These are phyloP conservation scores for Didymella keratinophila DNA, from an alignment of 2,329 filamentous ascomycete species.

Conservation along the genomic window DNA sequence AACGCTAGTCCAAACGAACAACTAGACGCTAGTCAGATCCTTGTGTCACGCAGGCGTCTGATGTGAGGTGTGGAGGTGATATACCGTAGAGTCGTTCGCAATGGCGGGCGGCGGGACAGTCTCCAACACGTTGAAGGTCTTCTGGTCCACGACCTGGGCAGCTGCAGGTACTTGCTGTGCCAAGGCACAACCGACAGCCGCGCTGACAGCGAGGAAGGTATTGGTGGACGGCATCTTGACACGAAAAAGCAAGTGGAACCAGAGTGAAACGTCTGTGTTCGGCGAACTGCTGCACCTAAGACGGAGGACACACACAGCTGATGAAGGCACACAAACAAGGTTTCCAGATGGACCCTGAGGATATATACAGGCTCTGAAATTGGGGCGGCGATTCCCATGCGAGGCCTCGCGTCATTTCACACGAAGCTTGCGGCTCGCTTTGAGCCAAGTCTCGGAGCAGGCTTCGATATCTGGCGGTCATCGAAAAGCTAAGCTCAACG, in stretches of 20 bases:
- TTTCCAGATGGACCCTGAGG: slow-evolving; percentile 3
- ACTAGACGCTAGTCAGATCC: slow-evolving; percentile 21
- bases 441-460: slow-evolving; percentile 5
- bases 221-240: slow-evolving; percentile 22
- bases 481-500: slow-evolving; percentile 9
- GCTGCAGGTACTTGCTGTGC: slow-evolving; percentile 30
- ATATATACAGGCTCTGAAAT: slow-evolving; percentile 21
- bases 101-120: slow-evolving; percentile 30
- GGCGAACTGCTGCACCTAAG: not conserved
- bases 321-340: slow-evolving; percentile 4
- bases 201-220: slow-evolving; percentile 18
- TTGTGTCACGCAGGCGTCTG: not conserved
- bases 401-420: slow-evolving; percentile 13
- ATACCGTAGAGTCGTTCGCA: slow-evolving; percentile 31
- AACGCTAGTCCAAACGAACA: slow-evolving; percentile 33
- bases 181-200: slow-evolving; percentile 22
- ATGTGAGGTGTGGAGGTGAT: slow-evolving; percentile 1
- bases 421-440: slow-evolving; percentile 10
- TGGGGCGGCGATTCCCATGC: slow-evolving; percentile 8
- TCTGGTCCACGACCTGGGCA: slow-evolving; percentile 35
- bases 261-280: slow-evolving; percentile 11
- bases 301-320: slow-evolving; percentile 1
- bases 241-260: slow-evolving; percentile 5
- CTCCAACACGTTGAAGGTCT: slow-evolving; percentile 31
- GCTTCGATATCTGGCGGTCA: slow-evolving; percentile 7